These are phyloP conservation scores for Platanus orientalis DNA, from an alignment of 164 flowering plant genomes.

Conservation along the genomic window DNA sequence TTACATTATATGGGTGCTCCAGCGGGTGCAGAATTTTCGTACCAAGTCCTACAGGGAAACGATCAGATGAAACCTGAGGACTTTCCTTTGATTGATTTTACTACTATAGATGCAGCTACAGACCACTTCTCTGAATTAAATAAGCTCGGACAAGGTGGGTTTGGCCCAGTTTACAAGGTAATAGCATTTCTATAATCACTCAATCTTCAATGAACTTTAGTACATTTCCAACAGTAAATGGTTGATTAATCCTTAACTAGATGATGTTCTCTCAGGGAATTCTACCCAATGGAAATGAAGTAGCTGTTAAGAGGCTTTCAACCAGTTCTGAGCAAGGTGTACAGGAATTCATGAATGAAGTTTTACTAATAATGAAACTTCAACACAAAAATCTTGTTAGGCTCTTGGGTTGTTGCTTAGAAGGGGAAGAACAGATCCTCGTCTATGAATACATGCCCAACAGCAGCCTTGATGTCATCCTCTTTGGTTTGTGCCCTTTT, in stretches of 20 bases:
- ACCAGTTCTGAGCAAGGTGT: constrained; percentile 6
- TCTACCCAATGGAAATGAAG: constrained; percentile 12
- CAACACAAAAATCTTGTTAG: constrained; percentile 13
- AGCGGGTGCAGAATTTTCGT: too few species aligned
- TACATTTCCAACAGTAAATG: background rate
- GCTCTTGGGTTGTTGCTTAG: constrained; percentile 3
- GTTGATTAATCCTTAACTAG: background rate
- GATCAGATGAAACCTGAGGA: constrained; percentile 8
- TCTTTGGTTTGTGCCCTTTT: constrained; percentile 28
- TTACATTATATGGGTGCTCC: background rate
- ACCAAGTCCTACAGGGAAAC: background rate
- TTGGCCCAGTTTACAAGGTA: constrained; percentile 49
- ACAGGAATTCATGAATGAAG: constrained; percentile 10
- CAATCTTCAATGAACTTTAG: background rate
- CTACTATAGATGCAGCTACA: constrained; percentile 24
- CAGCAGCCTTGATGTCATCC: constrained; percentile 33
- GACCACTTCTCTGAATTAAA: constrained; percentile 30
- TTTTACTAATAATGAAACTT: constrained; percentile 6
- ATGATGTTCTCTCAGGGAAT: constrained; percentile 13
- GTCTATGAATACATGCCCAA: constrained; percentile 38
- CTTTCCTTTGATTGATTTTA: constrained; percentile 16
- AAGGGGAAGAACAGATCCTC: background rate
- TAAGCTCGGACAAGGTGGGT: constrained; percentile 45
- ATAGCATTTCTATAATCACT: background rate
- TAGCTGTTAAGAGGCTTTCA: constrained; percentile 11